These are phyloP conservation scores for Pistacia atlantica DNA, from an alignment of 345 rosid genomes.

Conservation along the genomic window DNA sequence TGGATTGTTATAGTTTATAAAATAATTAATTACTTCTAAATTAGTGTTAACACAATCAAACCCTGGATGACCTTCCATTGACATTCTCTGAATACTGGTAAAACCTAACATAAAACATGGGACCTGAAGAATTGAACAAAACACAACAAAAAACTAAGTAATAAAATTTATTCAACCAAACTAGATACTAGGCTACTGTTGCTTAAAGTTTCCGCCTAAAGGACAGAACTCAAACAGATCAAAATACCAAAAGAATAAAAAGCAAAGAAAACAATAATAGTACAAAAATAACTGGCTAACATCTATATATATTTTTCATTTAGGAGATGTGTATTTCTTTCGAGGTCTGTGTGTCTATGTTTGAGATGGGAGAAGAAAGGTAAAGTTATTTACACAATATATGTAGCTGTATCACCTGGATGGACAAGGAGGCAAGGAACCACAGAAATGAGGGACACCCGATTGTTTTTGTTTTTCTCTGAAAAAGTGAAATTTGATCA, in stretches of 20 bases:
- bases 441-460: slow-evolving; percentile 84
- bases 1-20: no score
- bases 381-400: slow-evolving; percentile 10
- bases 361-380: neutral
- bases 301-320: no score
- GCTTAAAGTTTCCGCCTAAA: neutral
- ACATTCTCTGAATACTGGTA: slow-evolving; percentile 79
- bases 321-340: no score
- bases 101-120: slow-evolving; percentile 86
- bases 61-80: slow-evolving; percentile 76
- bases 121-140: slow-evolving; percentile 45
- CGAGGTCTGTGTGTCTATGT: no score
- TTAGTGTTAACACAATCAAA: slow-evolving; percentile 55
- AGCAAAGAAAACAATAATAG: neutral
- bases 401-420: slow-evolving; percentile 56
- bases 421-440: slow-evolving; percentile 60
- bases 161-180: neutral
- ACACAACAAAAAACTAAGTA: slow-evolving; percentile 19
- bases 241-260: neutral
- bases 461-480: slow-evolving; percentile 48
- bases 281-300: no score
- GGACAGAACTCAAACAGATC: neutral
- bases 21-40: no score
- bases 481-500: slow-evolving; percentile 55
- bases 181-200: neutral